Conservation (phyloP, 78 protist genomes). For the Dictyostelium intermedium region DNA sequence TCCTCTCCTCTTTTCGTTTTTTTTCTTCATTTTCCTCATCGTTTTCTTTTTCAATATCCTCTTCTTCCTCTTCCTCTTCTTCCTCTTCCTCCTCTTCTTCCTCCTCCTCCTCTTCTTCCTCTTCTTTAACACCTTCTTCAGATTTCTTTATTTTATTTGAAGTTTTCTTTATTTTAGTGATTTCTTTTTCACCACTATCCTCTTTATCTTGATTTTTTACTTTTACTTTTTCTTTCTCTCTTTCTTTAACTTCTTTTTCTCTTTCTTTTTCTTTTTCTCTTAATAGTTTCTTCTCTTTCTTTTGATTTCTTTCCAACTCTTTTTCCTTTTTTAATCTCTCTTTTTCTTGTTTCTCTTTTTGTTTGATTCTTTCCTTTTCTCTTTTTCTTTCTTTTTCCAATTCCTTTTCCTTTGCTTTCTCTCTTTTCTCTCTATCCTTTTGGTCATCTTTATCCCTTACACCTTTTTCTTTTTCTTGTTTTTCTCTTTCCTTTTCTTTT, state of each 20-base stretch:
- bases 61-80: neutral
- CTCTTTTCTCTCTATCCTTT: neutral
- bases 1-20: neutral
- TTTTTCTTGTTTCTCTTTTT: neutral
- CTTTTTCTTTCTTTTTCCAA: neutral
- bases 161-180: neutral
- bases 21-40: neutral
- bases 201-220: neutral
- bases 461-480: neutral
- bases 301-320: neutral
- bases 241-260: neutral
- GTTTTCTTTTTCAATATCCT: neutral
- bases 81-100: slow-evolving; percentile 4
- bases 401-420: neutral
- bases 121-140: neutral
- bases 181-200: neutral
- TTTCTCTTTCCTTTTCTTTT: neutral
- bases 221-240: slow-evolving; percentile 17
- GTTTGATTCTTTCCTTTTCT: neutral
- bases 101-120: neutral
- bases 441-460: neutral
- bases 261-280: neutral
- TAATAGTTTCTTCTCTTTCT: neutral
- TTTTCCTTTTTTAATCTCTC: slow-evolving; percentile 8
- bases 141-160: neutral